phyloP scores from a whole-genome alignment of 176 grass and related monocot species.

The Aegilops longissima region DNA sequence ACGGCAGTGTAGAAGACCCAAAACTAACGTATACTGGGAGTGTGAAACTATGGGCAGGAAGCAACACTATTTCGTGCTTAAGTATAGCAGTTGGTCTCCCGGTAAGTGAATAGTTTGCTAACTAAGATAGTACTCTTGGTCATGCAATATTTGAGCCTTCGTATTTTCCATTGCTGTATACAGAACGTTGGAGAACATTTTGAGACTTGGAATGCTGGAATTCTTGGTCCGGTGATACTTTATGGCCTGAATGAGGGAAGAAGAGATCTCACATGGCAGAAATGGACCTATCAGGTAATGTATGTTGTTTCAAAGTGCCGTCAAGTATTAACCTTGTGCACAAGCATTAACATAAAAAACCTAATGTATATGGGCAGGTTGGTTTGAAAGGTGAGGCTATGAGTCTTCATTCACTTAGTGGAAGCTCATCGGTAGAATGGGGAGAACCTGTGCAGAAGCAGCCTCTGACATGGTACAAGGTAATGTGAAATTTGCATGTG shows the following conservation, averaged over 20 bases:
- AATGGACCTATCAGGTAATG: constrained; percentile 93
- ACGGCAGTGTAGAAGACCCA: constrained; percentile 81
- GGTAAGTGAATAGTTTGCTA: constrained; percentile 47
- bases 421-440: constrained; percentile 93
- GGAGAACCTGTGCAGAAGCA: constrained; percentile 75
- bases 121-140: not conserved
- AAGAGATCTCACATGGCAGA: constrained; percentile 96
- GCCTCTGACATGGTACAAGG: constrained; percentile 97
- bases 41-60: constrained; percentile 73
- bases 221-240: constrained; percentile 89
- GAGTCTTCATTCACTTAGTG: constrained; percentile 79
- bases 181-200: constrained; percentile 98
- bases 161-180: constrained; percentile 7
- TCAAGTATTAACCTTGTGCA: not conserved
- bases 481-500: not conserved
- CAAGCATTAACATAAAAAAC: constrained; percentile 13
- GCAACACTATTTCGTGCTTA: constrained; percentile 92
- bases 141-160: not conserved
- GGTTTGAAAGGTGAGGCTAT: constrained; percentile 88
- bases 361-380: constrained; percentile 55
- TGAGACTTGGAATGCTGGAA: constrained; percentile 98
- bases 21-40: constrained; percentile 78
- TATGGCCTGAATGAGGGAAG: constrained; percentile 89
- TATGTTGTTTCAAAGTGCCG: not conserved
- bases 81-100: constrained; percentile 96